Percentiles rank a stretch among this genome's conserved stretches.
Conservation (phyloP, 1,139 yeast species). For the Hansenula lynferdii region DNA sequence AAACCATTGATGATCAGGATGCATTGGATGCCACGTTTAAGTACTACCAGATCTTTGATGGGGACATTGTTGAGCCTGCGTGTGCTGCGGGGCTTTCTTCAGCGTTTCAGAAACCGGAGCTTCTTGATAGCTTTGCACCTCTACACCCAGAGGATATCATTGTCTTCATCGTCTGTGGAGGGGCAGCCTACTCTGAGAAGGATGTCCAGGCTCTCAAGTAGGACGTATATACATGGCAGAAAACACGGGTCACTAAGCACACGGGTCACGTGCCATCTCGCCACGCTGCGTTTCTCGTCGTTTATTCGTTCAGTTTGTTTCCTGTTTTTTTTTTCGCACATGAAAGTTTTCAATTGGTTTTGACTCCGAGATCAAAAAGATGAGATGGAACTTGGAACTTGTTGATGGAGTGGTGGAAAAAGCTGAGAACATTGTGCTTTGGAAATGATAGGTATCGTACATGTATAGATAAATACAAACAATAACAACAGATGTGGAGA, state of each 20-base stretch:
- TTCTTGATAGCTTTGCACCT: not conserved
- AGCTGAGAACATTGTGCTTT: too few species aligned
- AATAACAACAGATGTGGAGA: too few species aligned
- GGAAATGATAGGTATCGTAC: too few species aligned
- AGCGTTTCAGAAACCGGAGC: not conserved
- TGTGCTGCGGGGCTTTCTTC: not conserved
- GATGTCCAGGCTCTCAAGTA: not conserved
- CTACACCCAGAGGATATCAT: not conserved
- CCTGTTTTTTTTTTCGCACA: too few species aligned
- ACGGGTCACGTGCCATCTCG: not conserved
- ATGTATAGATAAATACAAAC: too few species aligned
- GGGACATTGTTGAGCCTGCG: not conserved
- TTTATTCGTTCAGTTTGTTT: not conserved
- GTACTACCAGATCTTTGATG: not conserved
- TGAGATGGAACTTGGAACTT: too few species aligned
- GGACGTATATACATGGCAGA: not conserved
- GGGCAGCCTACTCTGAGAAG: not conserved
- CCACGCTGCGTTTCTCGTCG: too few species aligned
- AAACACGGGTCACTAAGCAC: not conserved
- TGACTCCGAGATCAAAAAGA: not conserved
- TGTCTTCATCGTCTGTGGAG: not conserved
- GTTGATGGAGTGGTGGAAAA: too few species aligned
- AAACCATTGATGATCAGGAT: not conserved
- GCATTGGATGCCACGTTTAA: not conserved
- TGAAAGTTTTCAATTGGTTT: too few species aligned